Evolutionary conservation across 2,329 filamentous ascomycete species (phyloP).

Genomic region (Neopestalotiopsis clavispora): DNA sequence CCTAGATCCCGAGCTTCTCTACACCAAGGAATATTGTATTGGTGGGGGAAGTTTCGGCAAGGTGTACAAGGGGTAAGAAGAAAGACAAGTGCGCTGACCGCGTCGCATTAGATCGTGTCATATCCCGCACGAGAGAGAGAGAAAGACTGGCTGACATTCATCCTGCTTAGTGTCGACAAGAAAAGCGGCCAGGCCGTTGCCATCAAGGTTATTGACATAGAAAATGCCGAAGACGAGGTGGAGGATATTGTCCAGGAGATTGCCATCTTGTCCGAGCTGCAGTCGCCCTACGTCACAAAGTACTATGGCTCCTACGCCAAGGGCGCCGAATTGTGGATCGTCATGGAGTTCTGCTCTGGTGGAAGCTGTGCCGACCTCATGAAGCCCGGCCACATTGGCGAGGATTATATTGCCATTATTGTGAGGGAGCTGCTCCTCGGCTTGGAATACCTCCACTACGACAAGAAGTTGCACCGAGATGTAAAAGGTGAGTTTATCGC

Average conservation of each 20-base stretch:
- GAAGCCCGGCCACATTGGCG: constrained; percentile 88
- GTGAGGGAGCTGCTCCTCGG: constrained; percentile 87
- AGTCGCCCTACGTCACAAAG: constrained; percentile 95
- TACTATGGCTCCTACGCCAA: constrained; percentile 98
- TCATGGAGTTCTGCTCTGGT: constrained; percentile 99
- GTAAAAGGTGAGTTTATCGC: constrained; percentile 73
- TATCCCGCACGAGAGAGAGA: background rate
- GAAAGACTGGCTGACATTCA: constrained; percentile 20
- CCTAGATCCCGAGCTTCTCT: constrained; percentile 86
- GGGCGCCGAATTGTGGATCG: constrained; percentile 96
- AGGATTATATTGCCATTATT: constrained; percentile 98
- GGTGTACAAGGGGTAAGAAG: constrained; percentile 89
- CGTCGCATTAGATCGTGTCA: background rate
- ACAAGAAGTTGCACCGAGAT: constrained; percentile 95
- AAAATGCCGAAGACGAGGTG: constrained; percentile 98
- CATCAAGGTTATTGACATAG: constrained; percentile 98
- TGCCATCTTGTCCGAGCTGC: constrained; percentile 92
- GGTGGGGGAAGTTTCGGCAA: constrained; percentile 98
- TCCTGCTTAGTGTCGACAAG: constrained; percentile 76
- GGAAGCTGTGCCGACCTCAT: constrained; percentile 95
- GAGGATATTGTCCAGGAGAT: constrained; percentile 99
- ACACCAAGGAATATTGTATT: constrained; percentile 94
- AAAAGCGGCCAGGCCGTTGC: constrained; percentile 91
- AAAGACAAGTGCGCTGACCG: constrained; percentile 16
- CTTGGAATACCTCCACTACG: constrained; percentile 88